Evolutionary conservation across 2,329 filamentous ascomycete species (phyloP), one percentile per base, ranked within the genome.

Genomic region (Fusarium tjaetaba): DNA sequence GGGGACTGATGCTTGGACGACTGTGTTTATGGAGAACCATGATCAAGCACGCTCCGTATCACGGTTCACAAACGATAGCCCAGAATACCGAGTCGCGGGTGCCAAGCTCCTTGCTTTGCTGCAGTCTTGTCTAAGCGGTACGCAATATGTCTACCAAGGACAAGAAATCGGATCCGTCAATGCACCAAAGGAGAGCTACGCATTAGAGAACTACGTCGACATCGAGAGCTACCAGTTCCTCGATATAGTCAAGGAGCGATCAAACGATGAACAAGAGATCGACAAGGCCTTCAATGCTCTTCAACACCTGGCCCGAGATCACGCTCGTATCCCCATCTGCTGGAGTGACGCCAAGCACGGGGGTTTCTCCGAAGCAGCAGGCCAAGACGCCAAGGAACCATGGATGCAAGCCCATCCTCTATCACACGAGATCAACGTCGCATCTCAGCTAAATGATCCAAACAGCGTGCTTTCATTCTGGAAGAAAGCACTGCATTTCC

Each of bases 91-190:
- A 11, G 79, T 82, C 4, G 77, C 82, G 14, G 84, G 88, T 0
- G 88, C 88, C 4, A 92, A 91, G 78, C 86, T 92, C 76, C 81
- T 92, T 4, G 88, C 90, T 0, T 81, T 90, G 0, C 82, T 90
- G 68, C 84, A 88, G 64, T 78, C 82, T 0, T 86, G 84, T 5
- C 81, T 89, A 82, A 80, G 86, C 11, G 91, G 91, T 10, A 92
- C 91, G 0, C 85, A 91, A 2, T 93, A 90, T 77, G 82, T 93
- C 2, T 92, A 92, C 76, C 90, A 93, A 76, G 91, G 91, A 15
- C 90, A 93, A 76, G 91, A 93, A 73, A 85, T 93, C 13, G 91
- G 90, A 1, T 88, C 90, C 80, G 84, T 88, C 18, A 92, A 93
- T 72, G 85, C 89, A 3, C 89, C 91, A 0, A 82, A 82, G 16